Percentiles rank a stretch among this genome's conserved stretches.
Conservation (phyloP, 495 filamentous ascomycete species). For the Neurospora sp. region DNA sequence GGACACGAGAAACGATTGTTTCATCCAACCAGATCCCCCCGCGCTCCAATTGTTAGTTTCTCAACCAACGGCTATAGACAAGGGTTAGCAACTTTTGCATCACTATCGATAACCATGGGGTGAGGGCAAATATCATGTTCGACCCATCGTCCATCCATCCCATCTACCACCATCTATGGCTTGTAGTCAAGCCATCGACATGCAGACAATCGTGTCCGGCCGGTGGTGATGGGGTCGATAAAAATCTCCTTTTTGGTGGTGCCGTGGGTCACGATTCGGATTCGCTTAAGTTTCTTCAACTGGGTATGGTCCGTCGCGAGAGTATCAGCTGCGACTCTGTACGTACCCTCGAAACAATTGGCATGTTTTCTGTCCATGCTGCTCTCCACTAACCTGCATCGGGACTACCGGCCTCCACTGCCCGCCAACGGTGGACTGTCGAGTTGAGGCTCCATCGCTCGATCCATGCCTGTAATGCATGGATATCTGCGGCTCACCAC, state of each 20-base stretch:
- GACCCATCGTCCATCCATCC: not conserved
- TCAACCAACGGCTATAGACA: not conserved
- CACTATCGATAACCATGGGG: not conserved
- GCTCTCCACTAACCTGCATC: not conserved
- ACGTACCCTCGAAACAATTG: not conserved
- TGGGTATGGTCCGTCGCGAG: not conserved
- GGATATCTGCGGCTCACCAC: not conserved
- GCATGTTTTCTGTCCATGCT: not conserved
- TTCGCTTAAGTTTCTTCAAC: not conserved
- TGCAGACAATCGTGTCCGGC: not conserved
- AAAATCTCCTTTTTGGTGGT: not conserved
- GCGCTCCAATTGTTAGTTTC: not conserved
- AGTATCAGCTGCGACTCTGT: not conserved
- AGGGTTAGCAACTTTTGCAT: not conserved
- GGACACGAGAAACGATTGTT: slow-evolving; percentile 44
- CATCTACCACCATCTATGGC: not conserved
- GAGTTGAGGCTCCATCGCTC: not conserved
- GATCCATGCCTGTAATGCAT: not conserved
- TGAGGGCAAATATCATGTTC: not conserved
- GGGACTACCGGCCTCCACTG: not conserved
- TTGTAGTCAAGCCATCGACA: not conserved
- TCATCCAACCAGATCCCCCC: slow-evolving; percentile 33
- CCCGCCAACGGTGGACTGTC: not conserved
- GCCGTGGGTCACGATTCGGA: not conserved
- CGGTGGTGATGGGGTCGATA: not conserved